A percentile compares a stretch with the other conserved stretches of the same genome.
Conservation (phyloP, 176 grass and related monocot species). For the Zea luxurians region DNA sequence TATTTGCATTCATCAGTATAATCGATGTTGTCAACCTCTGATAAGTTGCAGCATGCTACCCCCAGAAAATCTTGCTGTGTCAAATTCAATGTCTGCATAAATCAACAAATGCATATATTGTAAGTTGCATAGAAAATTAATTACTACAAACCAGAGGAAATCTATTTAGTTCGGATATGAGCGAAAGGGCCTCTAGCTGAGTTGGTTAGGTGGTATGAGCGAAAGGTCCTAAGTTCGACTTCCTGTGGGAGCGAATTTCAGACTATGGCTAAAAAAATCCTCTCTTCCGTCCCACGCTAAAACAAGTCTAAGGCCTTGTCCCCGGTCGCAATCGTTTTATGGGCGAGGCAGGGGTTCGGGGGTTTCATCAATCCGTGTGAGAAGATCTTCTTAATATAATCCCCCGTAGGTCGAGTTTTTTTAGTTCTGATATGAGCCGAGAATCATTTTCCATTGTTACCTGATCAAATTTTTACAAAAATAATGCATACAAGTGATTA, state of each 20-base stretch:
- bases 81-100: slow-evolving; percentile 73
- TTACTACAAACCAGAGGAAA: not conserved
- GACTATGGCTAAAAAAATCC: too few relatives aligned
- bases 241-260: too few relatives aligned
- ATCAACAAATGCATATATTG: slow-evolving; percentile 28
- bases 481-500: not conserved
- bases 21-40: slow-evolving; percentile 62
- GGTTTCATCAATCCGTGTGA: too few relatives aligned
- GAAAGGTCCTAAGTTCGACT: too few relatives aligned
- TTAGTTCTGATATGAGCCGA: not conserved
- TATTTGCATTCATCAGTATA: slow-evolving; percentile 18
- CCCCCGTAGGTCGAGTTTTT: too few relatives aligned
- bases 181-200: too few relatives aligned
- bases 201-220: too few relatives aligned
- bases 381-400: too few relatives aligned
- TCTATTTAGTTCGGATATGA: not conserved
- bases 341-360: too few relatives aligned
- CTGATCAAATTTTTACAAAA: not conserved
- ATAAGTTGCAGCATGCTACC: slow-evolving; percentile 71
- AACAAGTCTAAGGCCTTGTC: too few relatives aligned
- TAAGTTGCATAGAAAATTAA: slow-evolving; percentile 9
- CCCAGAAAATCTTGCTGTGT: slow-evolving; percentile 82
- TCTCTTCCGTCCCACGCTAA: too few relatives aligned
- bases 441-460: not conserved
- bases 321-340: too few relatives aligned